Percentiles rank a stretch among this genome's conserved stretches.
These are phyloP conservation scores for Prunus kanzakura DNA, from an alignment of 306 rosid genomes.

Conservation along the genomic window DNA sequence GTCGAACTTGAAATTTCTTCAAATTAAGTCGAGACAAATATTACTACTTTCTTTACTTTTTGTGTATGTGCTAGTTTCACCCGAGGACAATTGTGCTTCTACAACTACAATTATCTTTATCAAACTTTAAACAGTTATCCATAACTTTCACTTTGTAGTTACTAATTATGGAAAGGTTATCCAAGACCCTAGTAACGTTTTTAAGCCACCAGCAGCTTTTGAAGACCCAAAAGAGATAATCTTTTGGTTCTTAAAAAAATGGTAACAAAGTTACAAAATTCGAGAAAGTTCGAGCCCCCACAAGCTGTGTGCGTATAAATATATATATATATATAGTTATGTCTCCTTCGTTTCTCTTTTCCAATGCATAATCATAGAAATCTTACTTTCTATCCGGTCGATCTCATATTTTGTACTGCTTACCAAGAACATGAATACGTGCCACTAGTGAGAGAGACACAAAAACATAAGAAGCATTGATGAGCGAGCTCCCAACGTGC, in stretches of 20 bases:
- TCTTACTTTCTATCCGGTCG: conserved; percentile 19
- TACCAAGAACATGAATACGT: not conserved
- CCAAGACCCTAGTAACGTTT: not conserved
- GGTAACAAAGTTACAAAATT: not conserved
- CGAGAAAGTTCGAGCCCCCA: conserved; percentile 3
- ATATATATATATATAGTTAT: not conserved
- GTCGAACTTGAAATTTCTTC: too few relatives aligned
- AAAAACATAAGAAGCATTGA: conserved; percentile 24
- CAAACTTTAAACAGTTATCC: too few relatives aligned
- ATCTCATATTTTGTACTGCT: conserved; percentile 25
- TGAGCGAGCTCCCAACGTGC: not conserved
- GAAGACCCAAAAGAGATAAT: not conserved
- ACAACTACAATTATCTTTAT: too few relatives aligned
- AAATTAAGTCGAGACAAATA: too few relatives aligned
- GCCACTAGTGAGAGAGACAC: conserved; percentile 30
- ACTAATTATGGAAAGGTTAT: not conserved
- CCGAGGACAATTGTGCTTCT: too few relatives aligned
- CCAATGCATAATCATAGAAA: not conserved
- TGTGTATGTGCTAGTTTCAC: too few relatives aligned
- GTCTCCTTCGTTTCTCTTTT: not conserved
- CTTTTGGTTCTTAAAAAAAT: not conserved
- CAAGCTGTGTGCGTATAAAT: not conserved
- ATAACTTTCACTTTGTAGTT: too few relatives aligned
- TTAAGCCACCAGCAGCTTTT: not conserved
- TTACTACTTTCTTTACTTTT: too few relatives aligned